Evolutionary conservation across 768 basidiomycete species (phyloP), one percentile per base, ranked within the genome.

Genomic region (Macrolepiota albuminosa): DNA sequence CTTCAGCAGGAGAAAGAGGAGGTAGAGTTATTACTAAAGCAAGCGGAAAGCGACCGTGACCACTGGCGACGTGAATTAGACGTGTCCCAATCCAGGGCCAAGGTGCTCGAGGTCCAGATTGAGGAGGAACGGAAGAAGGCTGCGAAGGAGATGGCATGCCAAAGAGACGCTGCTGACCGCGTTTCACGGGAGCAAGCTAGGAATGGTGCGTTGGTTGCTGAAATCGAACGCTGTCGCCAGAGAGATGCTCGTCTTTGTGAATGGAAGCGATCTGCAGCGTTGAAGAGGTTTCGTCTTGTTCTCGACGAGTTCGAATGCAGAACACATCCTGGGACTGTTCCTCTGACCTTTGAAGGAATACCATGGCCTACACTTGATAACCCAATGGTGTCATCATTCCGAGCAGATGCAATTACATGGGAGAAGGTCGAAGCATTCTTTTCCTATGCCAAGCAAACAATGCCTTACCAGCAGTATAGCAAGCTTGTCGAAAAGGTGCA

Each of bases 271-370:
- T 21, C 18, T 14, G 14, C 24, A 39, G 63, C 61, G 11, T 5
- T 54, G 14, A 37, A 29, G 29, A 49, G 63, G 56, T 64, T 64
- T 40, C n/a, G 29, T 36, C 14, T 42, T 13, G 46, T 61, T 39
- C 26, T 58, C 36, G 56, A 57, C 16, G 63, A 64, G 18, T 62
- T 62, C 37, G 65, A 68, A n/a, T 54, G 43, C 26, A 56, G 54
- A 39, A 66, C 61, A 51, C 67, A 67, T 60, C 64, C 51, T 37
- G 66, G 67, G 56, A 39, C 58, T 10, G 54, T 58, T n/a, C 69
- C 65, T 8, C 56, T 66, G 49, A 64, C 61, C 40, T 60, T 62
- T 13, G 37, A n/a, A 13, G 59, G 43, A 14, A 51, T 69, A 42
- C 69, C 68, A 18, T 68, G 68, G 68, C 58, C 58, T 14, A 45